phyloP scores from a whole-genome alignment of 2,329 filamentous ascomycete genomes.

The Aspergillus japonicus region DNA sequence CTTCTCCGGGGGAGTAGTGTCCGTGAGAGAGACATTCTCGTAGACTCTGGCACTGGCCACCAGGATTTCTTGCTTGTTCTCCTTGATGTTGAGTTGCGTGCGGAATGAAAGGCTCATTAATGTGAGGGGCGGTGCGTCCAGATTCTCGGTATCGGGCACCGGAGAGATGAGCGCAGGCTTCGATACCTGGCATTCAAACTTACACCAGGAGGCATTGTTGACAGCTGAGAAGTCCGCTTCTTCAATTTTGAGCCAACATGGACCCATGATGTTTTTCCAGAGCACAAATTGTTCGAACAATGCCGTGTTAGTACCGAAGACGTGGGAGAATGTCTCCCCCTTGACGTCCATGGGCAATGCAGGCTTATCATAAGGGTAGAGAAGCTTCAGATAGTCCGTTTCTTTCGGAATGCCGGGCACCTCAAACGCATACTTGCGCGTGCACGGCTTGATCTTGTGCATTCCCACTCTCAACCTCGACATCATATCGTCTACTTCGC shows the following conservation, averaged over 20 bases:
- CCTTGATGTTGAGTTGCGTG: slow-evolving; percentile 82
- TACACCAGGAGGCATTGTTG: slow-evolving; percentile 95
- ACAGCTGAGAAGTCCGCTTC: slow-evolving; percentile 79
- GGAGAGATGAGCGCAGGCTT: slow-evolving; percentile 74
- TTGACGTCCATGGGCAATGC: slow-evolving; percentile 66
- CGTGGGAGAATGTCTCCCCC: slow-evolving; percentile 88
- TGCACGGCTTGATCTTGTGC: slow-evolving; percentile 91
- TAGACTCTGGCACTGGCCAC: slow-evolving; percentile 90
- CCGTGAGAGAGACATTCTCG: slow-evolving; percentile 80
- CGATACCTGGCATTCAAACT: slow-evolving; percentile 80
- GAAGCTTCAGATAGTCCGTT: slow-evolving; percentile 87
- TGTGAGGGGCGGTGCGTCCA: slow-evolving; percentile 83
- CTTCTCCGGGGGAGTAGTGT: slow-evolving; percentile 85
- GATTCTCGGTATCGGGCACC: slow-evolving; percentile 72
- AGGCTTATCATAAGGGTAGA: slow-evolving; percentile 89
- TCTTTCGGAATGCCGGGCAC: slow-evolving; percentile 82
- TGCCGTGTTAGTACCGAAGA: slow-evolving; percentile 90
- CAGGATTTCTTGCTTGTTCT: slow-evolving; percentile 95
- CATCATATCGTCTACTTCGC: slow-evolving; percentile 87
- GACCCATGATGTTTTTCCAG: slow-evolving; percentile 99
- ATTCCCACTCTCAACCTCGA: slow-evolving; percentile 77
- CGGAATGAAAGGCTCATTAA: slow-evolving; percentile 93
- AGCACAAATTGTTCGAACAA: slow-evolving; percentile 98
- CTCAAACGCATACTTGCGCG: slow-evolving; percentile 94
- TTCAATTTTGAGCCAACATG: slow-evolving; percentile 92